Evolutionary conservation across 2,329 filamentous ascomycete genomes (phyloP), one percentile per base, ranked within the genome.

Genomic region (Dendrostoma leiphaemia): DNA sequence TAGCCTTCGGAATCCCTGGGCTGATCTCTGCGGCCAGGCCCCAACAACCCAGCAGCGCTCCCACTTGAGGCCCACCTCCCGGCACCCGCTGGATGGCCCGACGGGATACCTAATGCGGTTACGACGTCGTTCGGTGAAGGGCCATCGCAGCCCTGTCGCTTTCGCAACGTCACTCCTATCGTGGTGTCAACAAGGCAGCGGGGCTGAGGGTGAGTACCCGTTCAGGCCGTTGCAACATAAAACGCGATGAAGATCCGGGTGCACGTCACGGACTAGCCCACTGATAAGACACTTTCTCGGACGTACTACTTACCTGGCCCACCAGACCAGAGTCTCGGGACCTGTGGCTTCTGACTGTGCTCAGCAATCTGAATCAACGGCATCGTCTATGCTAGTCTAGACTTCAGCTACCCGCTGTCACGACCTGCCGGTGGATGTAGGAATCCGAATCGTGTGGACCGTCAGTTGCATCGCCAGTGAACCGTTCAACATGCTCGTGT

Each of bases 261-360:
- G 38, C n/a, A 32, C 15, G n/a, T 32, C 10, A 32, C 10, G 31
- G n/a, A 4, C 31, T 32, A 12, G 31, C 31, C 4, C 10, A 15
- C 15, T 32, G 31, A 12, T 12, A 7, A 32, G 31, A 32, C 9
- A 32, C 31, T 13, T 32, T 15, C 4, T 15, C 10, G 31, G 28
- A 24, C n/a, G n/a, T n/a, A n/a, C n/a, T n/a, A n/a, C n/a, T n/a
- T n/a, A n/a, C n/a, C n/a, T n/a, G 17, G 31, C 12, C 8, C 15
- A 38, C 28, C 13, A 34, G 32, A 56, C 53, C 53, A 56, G 37
- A 51, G 40, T 51, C 43, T 52, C 48, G 48, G 53, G 48, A 40
- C 12, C 29, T n/a, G 6, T 32, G 37, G 19, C 37, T 21, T 32
- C 26, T 37, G 23, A 4, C 37, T 48, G 26, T 40, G 35, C 26